Base-by-base conservation (phyloP, 2,329 filamentous ascomycete genomes). In the Trichoderma brevicompactum region DNA sequence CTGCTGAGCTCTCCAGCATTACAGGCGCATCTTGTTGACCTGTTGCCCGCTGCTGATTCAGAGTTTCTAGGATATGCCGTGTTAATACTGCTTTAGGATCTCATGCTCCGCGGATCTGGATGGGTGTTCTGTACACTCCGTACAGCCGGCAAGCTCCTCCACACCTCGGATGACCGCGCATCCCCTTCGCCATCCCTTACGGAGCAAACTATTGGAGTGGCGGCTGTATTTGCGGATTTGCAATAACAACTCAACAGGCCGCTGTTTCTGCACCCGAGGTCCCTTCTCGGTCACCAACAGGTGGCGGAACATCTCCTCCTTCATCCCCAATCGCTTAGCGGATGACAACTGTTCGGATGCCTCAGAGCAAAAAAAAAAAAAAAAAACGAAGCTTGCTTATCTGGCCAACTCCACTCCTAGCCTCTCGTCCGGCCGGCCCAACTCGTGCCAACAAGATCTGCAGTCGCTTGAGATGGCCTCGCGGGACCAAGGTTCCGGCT, bases 381-480 rank as follows among this genome's bases (percentile, higher is more conserved):
- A 23, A 28, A 28, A 19, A 32, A 23, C 10, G 43, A 56, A 19
- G 55, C 40, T 50, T 58, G 54, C 55, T 50, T 60, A 65, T 52
- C 48, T 60, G 49, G 54, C 63, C 49, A 53, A 60, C 55, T 65
- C 63, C 63, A 58, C 63, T 28, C 38, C 40, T 32, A 41, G 50
- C 34, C 38, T 17, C 36, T 59, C 36, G 17, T 61, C 49, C 34
- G 55, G 49, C 40, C 46, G 48, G 64, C 41, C 43, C 53, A 64
- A 58, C 13, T 58, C 40, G 1, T 28, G 32, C 38, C 38, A 44
- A 63, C 60, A 38, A 13, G 65, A 64, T 66, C 60, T 64, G 38
- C 65, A n/a, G 28, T 46, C 46, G 50, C 59, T 50, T 32, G 17
- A 63, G 56, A 46, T 44, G 48, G 36, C 52, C 59, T 49, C 52